Conservation (phyloP, 306 rosid genomes). For the Acacia crassicarpa region DNA sequence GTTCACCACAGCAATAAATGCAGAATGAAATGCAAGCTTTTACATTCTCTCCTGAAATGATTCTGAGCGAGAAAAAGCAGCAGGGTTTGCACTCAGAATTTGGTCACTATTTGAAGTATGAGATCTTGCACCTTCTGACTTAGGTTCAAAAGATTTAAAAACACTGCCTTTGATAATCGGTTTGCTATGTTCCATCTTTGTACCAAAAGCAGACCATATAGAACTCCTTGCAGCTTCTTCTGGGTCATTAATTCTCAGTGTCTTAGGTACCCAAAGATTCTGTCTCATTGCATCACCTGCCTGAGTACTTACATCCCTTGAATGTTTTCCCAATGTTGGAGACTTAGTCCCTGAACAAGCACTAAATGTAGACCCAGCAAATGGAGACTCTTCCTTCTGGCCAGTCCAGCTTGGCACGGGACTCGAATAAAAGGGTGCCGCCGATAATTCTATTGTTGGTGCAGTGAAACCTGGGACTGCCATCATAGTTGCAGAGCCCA, state of each 20-base stretch:
- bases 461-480: slow-evolving; percentile 41
- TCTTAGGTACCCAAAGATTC: slow-evolving; percentile 71
- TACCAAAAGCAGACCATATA: slow-evolving; percentile 55
- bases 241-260: slow-evolving; percentile 56
- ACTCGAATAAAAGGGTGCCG: slow-evolving; percentile 40
- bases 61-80: slow-evolving; percentile 60
- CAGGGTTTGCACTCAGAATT: slow-evolving; percentile 59
- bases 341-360: slow-evolving; percentile 42
- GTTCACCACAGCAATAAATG: neutral
- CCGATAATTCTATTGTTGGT: slow-evolving; percentile 38
- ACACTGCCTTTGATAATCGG: slow-evolving; percentile 48
- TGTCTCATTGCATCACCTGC: slow-evolving; percentile 36
- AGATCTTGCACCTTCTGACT: slow-evolving; percentile 34
- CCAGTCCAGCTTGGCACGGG: slow-evolving; percentile 43
- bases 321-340: slow-evolving; percentile 60
- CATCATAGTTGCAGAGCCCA: slow-evolving; percentile 40
- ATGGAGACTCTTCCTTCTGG: slow-evolving; percentile 33
- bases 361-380: slow-evolving; percentile 32
- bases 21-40: slow-evolving; percentile 10
- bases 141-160: slow-evolving; percentile 55
- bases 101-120: slow-evolving; percentile 38
- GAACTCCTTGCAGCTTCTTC: slow-evolving; percentile 67
- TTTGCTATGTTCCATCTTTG: slow-evolving; percentile 39
- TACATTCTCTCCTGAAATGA: slow-evolving; percentile 50
- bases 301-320: slow-evolving; percentile 47